phyloP scores from a whole-genome alignment of 106 monocot species.

The Acanthochlamys bracteata region DNA sequence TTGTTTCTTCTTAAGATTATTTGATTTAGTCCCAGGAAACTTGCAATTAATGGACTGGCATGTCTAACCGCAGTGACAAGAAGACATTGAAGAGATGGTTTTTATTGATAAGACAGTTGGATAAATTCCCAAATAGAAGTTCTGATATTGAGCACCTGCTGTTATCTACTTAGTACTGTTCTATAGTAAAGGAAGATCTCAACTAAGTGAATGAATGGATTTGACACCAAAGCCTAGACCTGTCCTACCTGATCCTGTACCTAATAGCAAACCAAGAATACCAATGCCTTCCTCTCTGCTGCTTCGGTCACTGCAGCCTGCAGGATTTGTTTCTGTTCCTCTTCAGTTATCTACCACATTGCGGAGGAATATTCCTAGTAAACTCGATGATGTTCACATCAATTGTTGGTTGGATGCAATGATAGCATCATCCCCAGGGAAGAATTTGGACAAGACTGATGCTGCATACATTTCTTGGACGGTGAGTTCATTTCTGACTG shows the following conservation, averaged over 20 bases:
- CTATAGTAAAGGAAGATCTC: no score
- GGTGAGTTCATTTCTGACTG: constrained; percentile 3
- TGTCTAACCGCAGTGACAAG: constrained; percentile 65
- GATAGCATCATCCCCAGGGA: constrained; percentile 21
- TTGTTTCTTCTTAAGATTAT: no score
- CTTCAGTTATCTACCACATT: background rate
- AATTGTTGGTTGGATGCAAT: constrained; percentile 30
- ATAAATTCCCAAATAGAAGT: constrained; percentile 11
- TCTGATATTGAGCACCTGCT: no score
- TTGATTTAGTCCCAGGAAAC: constrained; percentile 20
- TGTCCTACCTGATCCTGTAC: constrained; percentile 26
- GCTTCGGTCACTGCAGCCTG: background rate
- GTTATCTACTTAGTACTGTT: no score
- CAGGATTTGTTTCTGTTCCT: background rate
- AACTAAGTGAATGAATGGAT: background rate
- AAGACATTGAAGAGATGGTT: constrained; percentile 92
- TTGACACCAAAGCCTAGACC: constrained; percentile 15
- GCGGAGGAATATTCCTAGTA: constrained; percentile 12
- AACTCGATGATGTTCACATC: constrained; percentile 14
- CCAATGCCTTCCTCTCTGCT: constrained; percentile 15
- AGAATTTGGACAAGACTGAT: constrained; percentile 14
- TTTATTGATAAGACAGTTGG: constrained; percentile 92
- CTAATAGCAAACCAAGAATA: constrained; percentile 28
- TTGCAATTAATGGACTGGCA: constrained; percentile 52
- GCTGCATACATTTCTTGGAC: constrained; percentile 10